Evolutionary conservation across 2,329 filamentous ascomycete genomes (phyloP).

Genomic region (Xylaria hypoxylon): DNA sequence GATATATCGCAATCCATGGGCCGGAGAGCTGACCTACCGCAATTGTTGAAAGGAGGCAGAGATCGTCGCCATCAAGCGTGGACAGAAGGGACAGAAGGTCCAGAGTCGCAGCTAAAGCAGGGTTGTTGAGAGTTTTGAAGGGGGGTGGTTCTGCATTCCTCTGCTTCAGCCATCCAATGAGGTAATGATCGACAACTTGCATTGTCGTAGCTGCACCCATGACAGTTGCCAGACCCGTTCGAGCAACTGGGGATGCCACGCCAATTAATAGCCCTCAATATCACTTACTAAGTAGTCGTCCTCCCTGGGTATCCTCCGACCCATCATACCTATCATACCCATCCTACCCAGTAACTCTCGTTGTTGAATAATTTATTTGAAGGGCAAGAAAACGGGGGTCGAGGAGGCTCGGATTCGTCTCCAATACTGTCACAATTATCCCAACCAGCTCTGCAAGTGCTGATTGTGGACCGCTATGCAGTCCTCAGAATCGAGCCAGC

Average conservation of each 20-base stretch:
- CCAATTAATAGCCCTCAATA: slow-evolving; percentile 17
- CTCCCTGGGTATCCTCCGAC: slow-evolving; percentile 3
- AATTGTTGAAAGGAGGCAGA: slow-evolving; percentile 28
- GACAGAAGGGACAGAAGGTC: not conserved
- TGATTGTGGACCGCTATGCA: slow-evolving; percentile 10
- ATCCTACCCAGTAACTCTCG: not conserved
- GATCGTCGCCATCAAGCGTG: slow-evolving; percentile 27
- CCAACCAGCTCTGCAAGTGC: not conserved
- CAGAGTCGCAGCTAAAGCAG: slow-evolving; percentile 21
- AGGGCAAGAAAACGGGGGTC: not conserved
- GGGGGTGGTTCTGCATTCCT: slow-evolving; percentile 14
- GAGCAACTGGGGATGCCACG: slow-evolving; percentile 22
- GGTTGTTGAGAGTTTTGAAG: slow-evolving; percentile 16
- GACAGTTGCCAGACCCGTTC: slow-evolving; percentile 16
- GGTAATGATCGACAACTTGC: slow-evolving; percentile 37
- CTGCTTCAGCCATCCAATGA: slow-evolving; percentile 26
- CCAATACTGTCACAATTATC: not conserved
- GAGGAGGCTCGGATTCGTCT: slow-evolving; percentile 6
- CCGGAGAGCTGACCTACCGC: slow-evolving; percentile 26
- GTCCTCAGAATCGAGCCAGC: not conserved
- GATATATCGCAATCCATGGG: slow-evolving; percentile 17
- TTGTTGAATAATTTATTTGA: slow-evolving; percentile 13
- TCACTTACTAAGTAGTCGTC: slow-evolving; percentile 11
- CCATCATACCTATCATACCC: too few species aligned
- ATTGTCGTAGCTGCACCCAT: slow-evolving; percentile 25